Percentiles rank a stretch among this genome's conserved stretches.
These are phyloP conservation scores for Tolypocladium cylindrosporum DNA, from an alignment of 2,329 filamentous ascomycete genomes.

Conservation along the genomic window DNA sequence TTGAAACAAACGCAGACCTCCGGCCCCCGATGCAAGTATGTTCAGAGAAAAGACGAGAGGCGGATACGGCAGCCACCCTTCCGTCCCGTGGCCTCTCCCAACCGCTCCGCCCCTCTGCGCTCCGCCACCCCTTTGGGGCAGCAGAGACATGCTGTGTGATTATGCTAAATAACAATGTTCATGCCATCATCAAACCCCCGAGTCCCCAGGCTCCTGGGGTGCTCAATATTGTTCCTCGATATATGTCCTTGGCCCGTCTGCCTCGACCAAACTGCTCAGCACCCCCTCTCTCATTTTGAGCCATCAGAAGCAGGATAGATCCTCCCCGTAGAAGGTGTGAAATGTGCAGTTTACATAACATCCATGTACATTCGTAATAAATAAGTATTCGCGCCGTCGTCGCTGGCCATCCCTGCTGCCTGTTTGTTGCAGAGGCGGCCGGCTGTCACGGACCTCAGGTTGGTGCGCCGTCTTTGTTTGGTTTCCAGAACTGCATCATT, in stretches of 20 bases:
- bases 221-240: neutral
- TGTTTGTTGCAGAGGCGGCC: neutral
- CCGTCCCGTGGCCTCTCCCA: neutral
- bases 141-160: slow-evolving; percentile 8
- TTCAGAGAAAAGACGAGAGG: neutral
- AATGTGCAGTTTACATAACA: slow-evolving; percentile 24
- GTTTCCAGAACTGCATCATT: slow-evolving; percentile 72
- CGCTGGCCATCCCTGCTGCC: neutral
- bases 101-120: neutral
- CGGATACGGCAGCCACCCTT: neutral
- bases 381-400: slow-evolving; percentile 5
- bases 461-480: slow-evolving; percentile 32
- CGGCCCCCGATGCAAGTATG: neutral
- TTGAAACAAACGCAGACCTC: neutral
- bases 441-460: slow-evolving; percentile 7
- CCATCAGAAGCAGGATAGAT: slow-evolving; percentile 4
- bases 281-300: neutral
- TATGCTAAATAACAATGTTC: slow-evolving; percentile 25
- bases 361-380: slow-evolving; percentile 25
- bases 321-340: slow-evolving; percentile 3
- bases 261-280: neutral
- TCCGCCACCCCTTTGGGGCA: neutral
- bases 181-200: slow-evolving; percentile 16
- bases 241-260: neutral
- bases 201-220: neutral